Percentiles rank a stretch among this genome's conserved stretches.
These are phyloP conservation scores for Meyerozyma smithsonii DNA, from an alignment of 1,139 yeast genomes.

Conservation along the genomic window DNA sequence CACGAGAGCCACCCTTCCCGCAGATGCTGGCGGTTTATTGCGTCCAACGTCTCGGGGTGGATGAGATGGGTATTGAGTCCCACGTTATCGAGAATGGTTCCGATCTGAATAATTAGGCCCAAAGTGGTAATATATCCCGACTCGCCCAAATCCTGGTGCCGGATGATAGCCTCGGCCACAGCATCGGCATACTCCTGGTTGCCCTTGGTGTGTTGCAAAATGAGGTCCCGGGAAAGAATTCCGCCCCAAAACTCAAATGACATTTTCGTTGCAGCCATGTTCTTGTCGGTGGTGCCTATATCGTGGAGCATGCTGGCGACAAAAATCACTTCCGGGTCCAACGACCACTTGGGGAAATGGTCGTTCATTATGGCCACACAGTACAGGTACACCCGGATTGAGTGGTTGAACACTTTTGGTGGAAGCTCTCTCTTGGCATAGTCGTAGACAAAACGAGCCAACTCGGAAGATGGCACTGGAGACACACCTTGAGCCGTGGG, in stretches of 20 bases:
- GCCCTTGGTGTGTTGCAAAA: conserved; percentile 19
- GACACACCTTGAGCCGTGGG: conserved; percentile 23
- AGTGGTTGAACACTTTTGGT: conserved; percentile 25
- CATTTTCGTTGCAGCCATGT: conserved; percentile 32
- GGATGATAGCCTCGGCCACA: conserved; percentile 33
- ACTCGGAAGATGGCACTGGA: conserved; percentile 18
- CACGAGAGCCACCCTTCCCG: conserved; percentile 33
- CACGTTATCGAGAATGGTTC: conserved; percentile 36
- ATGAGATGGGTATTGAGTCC: conserved; percentile 28
- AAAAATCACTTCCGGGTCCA: conserved; percentile 27
- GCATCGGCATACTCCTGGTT: conserved; percentile 33
- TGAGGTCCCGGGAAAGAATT: conserved; percentile 25
- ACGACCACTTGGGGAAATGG: conserved; percentile 33
- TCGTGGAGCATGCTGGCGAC: conserved; percentile 34
- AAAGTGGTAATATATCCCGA: conserved; percentile 32
- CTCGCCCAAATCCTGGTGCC: conserved; percentile 36
- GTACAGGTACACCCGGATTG: conserved; percentile 31
- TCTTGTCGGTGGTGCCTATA: conserved; percentile 32
- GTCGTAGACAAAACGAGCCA: conserved; percentile 18
- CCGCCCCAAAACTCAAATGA: conserved; percentile 39
- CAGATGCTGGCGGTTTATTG: conserved; percentile 22
- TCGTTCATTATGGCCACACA: conserved; percentile 31
- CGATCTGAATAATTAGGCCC: conserved; percentile 32
- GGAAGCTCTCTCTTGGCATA: conserved; percentile 26
- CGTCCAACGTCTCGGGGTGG: conserved; percentile 27